phyloP scores from a whole-genome alignment of 768 basidiomycete genomes.

The Tulasnella sp. region DNA sequence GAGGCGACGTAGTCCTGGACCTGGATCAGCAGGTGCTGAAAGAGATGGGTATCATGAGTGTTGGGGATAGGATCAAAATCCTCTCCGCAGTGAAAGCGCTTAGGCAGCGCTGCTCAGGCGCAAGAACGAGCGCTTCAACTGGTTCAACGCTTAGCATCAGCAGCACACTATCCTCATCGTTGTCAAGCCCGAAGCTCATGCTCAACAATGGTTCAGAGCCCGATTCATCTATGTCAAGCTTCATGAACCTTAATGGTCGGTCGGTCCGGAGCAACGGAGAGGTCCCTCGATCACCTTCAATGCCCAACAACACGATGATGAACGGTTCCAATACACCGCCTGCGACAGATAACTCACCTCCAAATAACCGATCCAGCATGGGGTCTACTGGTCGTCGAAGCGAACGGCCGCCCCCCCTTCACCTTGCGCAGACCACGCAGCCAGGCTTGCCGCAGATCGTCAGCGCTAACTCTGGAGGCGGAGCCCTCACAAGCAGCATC shows the following conservation, averaged over 20 bases:
- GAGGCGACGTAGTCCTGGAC: constrained; percentile 85
- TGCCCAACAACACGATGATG: constrained; percentile 21
- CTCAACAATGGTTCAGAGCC: constrained; percentile 16
- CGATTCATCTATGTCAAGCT: not conserved
- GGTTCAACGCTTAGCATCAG: constrained; percentile 8
- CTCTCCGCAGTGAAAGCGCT: constrained; percentile 73
- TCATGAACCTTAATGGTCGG: not conserved
- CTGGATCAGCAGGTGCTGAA: constrained; percentile 77
- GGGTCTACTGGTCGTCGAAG: constrained; percentile 38
- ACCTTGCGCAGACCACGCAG: constrained; percentile 46
- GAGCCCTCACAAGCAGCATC: constrained; percentile 23
- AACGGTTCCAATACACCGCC: constrained; percentile 16
- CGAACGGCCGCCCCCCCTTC: constrained; percentile 71
- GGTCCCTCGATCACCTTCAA: constrained; percentile 18
- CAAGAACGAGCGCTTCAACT: constrained; percentile 1
- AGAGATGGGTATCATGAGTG: constrained; percentile 81
- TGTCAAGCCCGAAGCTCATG: not conserved
- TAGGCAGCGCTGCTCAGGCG: constrained; percentile 41
- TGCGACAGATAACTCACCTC: not conserved
- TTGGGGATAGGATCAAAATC: constrained; percentile 87
- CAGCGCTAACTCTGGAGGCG: constrained; percentile 34
- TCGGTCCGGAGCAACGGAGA: constrained; percentile 19
- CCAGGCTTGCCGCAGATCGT: constrained; percentile 64
- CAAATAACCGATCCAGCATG: not conserved
- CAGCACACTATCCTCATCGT: constrained; percentile 3